Percentiles rank a stretch among this genome's conserved stretches.
phyloP scores from a whole-genome alignment of 768 basidiomycete species.

The Lactifluus volemus region DNA sequence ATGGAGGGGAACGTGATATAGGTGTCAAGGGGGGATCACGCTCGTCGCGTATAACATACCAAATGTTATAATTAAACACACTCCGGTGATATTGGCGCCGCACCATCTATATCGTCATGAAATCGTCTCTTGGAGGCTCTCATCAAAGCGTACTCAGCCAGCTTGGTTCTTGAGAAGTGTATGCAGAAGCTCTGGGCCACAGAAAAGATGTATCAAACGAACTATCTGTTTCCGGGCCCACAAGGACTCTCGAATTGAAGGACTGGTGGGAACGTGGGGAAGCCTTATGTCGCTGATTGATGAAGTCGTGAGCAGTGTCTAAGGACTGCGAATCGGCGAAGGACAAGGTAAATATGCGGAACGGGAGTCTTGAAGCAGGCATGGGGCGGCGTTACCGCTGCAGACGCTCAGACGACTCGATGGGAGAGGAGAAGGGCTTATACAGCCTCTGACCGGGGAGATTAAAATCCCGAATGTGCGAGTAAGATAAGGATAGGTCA shows the following conservation, averaged over 20 bases:
- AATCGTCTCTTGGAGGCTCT: slow-evolving; percentile 20
- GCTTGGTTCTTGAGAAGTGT: slow-evolving; percentile 23
- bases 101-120: too few relatives aligned
- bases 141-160: slow-evolving; percentile 20
- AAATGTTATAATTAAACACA: too few relatives aligned
- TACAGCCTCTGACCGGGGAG: background rate
- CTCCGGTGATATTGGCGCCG: too few relatives aligned
- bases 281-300: background rate
- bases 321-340: slow-evolving; percentile 18
- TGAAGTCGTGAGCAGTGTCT: slow-evolving; percentile 22
- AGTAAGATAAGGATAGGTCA: too few relatives aligned
- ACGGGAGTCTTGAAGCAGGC: background rate
- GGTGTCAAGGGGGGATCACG: slow-evolving; percentile 3
- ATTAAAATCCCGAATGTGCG: too few relatives aligned
- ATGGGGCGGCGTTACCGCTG: background rate
- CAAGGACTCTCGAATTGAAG: slow-evolving; percentile 34
- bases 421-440: slow-evolving; percentile 9
- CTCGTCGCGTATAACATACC: too few relatives aligned
- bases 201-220: slow-evolving; percentile 73
- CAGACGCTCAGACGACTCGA: background rate
- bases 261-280: slow-evolving; percentile 21
- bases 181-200: slow-evolving; percentile 41
- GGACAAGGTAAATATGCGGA: slow-evolving; percentile 19
- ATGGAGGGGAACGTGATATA: slow-evolving; percentile 12
- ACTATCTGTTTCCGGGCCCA: slow-evolving; percentile 59